Percentiles rank a stretch among this genome's conserved stretches.
Evolutionary conservation across 1,284 basidiomycete genomes (phyloP).

Genomic region (Marasmius tenuissimus): DNA sequence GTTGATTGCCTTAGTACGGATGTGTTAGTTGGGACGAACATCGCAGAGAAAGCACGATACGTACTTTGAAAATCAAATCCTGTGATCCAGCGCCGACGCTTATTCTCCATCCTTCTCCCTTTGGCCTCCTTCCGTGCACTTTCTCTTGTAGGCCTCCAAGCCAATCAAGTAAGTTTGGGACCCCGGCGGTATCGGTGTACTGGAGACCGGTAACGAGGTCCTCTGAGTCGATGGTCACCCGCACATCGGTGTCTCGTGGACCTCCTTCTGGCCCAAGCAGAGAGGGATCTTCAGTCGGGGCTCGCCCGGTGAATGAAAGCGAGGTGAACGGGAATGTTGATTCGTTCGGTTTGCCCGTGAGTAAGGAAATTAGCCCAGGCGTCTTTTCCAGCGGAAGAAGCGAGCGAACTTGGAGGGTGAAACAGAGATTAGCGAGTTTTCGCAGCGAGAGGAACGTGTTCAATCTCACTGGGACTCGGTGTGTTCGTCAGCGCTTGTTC

Average conservation of each 20-base stretch:
- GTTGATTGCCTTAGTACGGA: slow-evolving; percentile 11
- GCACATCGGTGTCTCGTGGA: not conserved
- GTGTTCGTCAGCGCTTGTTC: slow-evolving; percentile 51
- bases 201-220: slow-evolving; percentile 53
- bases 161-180: slow-evolving; percentile 49
- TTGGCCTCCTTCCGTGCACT: slow-evolving; percentile 40
- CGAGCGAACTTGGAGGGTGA: slow-evolving; percentile 14
- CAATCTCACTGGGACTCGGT: slow-evolving; percentile 62
- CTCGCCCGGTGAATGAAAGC: slow-evolving; percentile 31
- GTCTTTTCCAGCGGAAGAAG: slow-evolving; percentile 59
- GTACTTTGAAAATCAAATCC: slow-evolving; percentile 66
- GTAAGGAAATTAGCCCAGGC: slow-evolving; percentile 67
- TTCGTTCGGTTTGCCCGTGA: slow-evolving; percentile 66
- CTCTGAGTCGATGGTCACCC: slow-evolving; percentile 38
- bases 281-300: slow-evolving; percentile 26
- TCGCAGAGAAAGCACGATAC: not conserved
- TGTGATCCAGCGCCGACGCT: slow-evolving; percentile 68
- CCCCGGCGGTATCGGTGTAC: slow-evolving; percentile 60
- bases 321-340: slow-evolving; percentile 69
- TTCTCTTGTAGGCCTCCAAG: slow-evolving; percentile 48
- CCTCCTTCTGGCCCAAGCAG: slow-evolving; percentile 13
- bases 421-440: not conserved
- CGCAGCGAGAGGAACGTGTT: not conserved
- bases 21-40: not conserved
- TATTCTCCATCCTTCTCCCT: slow-evolving; percentile 53